Percentiles rank a stretch among this genome's conserved stretches.
Conservation (phyloP, 441 rosid species). For the Pelargonium australe region DNA sequence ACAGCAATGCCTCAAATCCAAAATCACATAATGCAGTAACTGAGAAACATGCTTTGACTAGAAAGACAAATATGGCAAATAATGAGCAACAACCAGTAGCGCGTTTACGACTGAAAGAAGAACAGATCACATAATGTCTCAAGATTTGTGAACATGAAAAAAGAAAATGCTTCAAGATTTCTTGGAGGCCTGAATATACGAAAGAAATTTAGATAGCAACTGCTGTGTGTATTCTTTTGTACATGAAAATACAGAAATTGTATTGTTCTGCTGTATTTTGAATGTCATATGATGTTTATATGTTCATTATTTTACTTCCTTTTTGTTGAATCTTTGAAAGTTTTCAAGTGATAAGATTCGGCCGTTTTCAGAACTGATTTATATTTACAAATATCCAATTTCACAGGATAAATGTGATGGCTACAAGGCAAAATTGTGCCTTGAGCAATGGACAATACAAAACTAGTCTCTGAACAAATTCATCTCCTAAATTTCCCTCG, state of each 20-base stretch:
- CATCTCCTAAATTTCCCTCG: not conserved
- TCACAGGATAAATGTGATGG: not conserved
- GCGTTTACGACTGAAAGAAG: conserved; percentile 46
- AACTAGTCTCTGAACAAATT: not conserved
- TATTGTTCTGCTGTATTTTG: conserved; percentile 15
- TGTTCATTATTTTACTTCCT: not conserved
- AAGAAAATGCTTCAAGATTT: conserved; percentile 21
- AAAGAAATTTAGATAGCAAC: conserved; percentile 13
- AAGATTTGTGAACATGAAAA: conserved; percentile 12
- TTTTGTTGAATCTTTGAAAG: not conserved
- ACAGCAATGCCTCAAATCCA: conserved; percentile 32
- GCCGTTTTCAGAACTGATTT: not conserved
- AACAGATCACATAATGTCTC: conserved; percentile 39
- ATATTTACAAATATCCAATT: not conserved
- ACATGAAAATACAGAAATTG: conserved; percentile 22
- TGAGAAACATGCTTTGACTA: conserved; percentile 25
- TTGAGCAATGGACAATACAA: too few species aligned
- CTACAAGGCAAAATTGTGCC: not conserved
- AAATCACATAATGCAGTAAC: conserved; percentile 28
- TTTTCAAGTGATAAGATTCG: not conserved
- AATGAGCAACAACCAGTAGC: conserved; percentile 33
- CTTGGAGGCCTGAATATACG: conserved; percentile 11
- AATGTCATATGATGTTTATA: conserved; percentile 17
- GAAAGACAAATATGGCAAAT: conserved; percentile 24
- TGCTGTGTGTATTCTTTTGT: conserved; percentile 47